Evolutionary conservation across 805 yeast genomes (phyloP), one percentile per base, ranked within the genome.

Genomic region (Candida parachauliodes): DNA sequence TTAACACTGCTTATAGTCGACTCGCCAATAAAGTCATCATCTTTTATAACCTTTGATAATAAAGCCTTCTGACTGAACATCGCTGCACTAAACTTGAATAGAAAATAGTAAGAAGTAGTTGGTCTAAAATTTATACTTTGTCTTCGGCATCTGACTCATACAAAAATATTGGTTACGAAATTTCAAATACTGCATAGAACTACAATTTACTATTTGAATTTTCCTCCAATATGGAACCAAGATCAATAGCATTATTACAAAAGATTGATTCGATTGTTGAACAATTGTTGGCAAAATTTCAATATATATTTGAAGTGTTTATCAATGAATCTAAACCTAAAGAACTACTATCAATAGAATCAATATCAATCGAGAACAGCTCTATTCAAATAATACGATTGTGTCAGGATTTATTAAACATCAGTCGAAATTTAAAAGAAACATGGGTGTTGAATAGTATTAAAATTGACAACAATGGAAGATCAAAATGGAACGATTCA

Each of bases 371-470:
- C 18, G 81, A 77, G 46, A 63, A 76, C 15, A 74, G 74, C 45
- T 69, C 80, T 0, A 58, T 72, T 37, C 63, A 70, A 1, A 74
- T 77, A 2, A 65, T 76, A 8, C 56, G 79, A 37, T 57, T 76
- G 11, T 68, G 77, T 28, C 79, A 77, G 44, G 82, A 77, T 40
- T 55, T 77, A 26, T 52, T 77, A 10, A 51, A 68, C 1, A 62
- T 77, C 2, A 72, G 80, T 1, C 53, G 77, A 30, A 63, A 66
- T 1, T 53, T 77, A 32, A 71, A 72, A 46, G 82, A 77, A 50
- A 65, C 72, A 3, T 77, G 82, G 83, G 70, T 76, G 28, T 54
- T 77, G 37, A 81, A 79, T 2, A 74, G 77, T 17, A 58, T 76
- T 37, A 73, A 73, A 27, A 66, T 62, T 10, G 50, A 50, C 8